Evolutionary conservation across 257 asterid species (phyloP).

Genomic region (Marsdenia floribunda): DNA sequence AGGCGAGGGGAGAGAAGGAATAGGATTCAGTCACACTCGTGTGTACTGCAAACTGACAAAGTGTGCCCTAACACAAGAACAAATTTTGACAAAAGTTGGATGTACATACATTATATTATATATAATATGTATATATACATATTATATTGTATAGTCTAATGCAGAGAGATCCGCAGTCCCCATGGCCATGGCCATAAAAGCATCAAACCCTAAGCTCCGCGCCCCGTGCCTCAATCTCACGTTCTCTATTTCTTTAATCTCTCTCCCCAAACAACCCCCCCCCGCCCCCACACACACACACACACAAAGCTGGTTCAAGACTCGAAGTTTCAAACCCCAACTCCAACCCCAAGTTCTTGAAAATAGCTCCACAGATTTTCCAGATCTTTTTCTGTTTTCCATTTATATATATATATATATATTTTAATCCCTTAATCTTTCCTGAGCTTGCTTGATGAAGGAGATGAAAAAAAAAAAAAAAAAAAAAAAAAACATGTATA

Average conservation of each 20-base stretch:
- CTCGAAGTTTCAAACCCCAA: constrained; percentile 2
- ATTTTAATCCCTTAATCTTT: too few species aligned
- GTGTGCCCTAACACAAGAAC: constrained; percentile 47
- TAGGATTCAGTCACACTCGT: constrained; percentile 53
- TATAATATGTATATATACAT: too few species aligned
- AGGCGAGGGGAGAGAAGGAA: constrained; percentile 21
- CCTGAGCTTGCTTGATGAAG: too few species aligned
- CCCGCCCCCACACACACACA: too few species aligned
- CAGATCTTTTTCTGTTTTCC: background rate
- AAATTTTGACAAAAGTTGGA: constrained; percentile 16
- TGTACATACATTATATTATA: background rate
- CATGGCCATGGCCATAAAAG: constrained; percentile 6
- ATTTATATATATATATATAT: too few species aligned
- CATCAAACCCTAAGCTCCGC: constrained; percentile 70
- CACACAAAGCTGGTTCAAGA: background rate
- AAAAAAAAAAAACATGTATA: background rate
- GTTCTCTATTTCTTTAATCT: constrained; percentile 1
- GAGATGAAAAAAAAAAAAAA: too few species aligned
- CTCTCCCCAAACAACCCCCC: too few species aligned
- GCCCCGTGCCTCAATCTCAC: constrained; percentile 74
- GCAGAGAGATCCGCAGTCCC: constrained; percentile 10
- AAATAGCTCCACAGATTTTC: background rate
- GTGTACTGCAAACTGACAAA: constrained; percentile 41
- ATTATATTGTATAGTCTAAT: background rate
- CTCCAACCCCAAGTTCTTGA: background rate